Evolutionary conservation across 1,139 yeast genomes (phyloP), one percentile per base, ranked within the genome.

Genomic region (Suhomyces kunorum): DNA sequence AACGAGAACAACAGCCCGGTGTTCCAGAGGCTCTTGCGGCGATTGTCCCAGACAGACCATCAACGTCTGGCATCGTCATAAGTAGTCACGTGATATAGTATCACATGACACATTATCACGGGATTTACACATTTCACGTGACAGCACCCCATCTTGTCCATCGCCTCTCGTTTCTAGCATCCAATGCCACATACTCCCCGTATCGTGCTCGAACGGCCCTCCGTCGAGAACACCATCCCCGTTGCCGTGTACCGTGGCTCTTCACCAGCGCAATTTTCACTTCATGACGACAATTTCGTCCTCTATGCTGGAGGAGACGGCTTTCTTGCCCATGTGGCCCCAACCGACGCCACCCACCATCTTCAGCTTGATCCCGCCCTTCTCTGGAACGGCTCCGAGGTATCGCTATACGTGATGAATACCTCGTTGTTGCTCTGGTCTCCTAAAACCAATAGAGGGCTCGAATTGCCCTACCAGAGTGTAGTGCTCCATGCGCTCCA

Each of bases 151-250:
- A 12, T 14, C 27, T 22, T 14, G 13, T 11, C 22, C 15, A 9
- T 16, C 34, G n/a, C 28, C 28, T 23, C 28, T 23, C 28, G 33
- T 28, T 34, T 28, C 38, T 28, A 28, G 28, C 24, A 27, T 14
- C 31, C 26, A 28, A 32, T 42, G 43, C 43, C 45, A 14, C 43
- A 39, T n/a, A 13, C 23, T 12, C 41, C 40, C 14, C 38, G 38
- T 54, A 39, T 66, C 39, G 53, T 66, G 29, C 35, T 48, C 38
- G 74, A 71, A 40, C 56, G 50, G 32, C 79, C 79, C 18, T 68
- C 61, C 43, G 51, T 59, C 32, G 78, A 72, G 43, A 71, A 72
- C 53, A 71, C 78, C 8, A 61, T 71, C 11, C 65, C 68, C 5
- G 51, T 56, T 12, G 43, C 53, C 11, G 51, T 58, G 18, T 72